These are phyloP conservation scores for Plasmopara viticola DNA, from an alignment of 352 stramenopile species.

Conservation along the genomic window DNA sequence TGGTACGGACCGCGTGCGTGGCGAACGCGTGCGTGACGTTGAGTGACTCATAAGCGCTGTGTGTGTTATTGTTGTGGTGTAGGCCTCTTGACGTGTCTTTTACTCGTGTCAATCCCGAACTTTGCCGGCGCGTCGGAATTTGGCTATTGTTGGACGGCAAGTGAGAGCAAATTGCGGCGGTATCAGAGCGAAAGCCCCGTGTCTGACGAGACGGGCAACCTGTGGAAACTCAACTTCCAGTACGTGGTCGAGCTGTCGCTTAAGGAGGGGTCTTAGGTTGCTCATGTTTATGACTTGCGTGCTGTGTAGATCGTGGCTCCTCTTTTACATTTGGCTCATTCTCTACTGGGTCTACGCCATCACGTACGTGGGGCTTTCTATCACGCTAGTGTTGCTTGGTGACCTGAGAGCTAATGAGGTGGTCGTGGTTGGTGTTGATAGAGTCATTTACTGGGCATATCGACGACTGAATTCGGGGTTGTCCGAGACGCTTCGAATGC, in stretches of 20 bases:
- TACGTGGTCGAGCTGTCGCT: conserved; percentile 17
- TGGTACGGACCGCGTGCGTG: conserved; percentile 18
- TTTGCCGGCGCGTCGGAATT: conserved; percentile 76
- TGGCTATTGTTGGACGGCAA: conserved; percentile 79
- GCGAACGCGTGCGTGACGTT: neutral
- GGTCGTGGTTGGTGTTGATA: conserved; percentile 1
- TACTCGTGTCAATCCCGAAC: conserved; percentile 65
- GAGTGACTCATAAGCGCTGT: neutral
- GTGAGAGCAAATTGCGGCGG: conserved; percentile 47
- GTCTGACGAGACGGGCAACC: conserved; percentile 36
- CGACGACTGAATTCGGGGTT: conserved; percentile 70
- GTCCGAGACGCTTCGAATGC: conserved; percentile 80
- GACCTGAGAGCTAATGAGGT: too few species aligned
- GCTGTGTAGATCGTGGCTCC: conserved; percentile 53
- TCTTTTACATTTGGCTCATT: conserved; percentile 87
- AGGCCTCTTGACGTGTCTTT: conserved; percentile 55
- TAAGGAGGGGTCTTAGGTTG: too few species aligned
- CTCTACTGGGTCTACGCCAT: conserved; percentile 83
- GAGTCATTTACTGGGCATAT: conserved; percentile 83
- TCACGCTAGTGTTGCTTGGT: too few species aligned
- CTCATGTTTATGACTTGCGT: too few species aligned
- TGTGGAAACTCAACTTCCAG: conserved; percentile 85
- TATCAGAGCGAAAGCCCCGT: conserved; percentile 10
- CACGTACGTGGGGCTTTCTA: conserved; percentile 28
- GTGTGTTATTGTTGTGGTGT: neutral